Base-by-base conservation (phyloP, 148 eudicot species). In the Amaranthus cruentus region DNA sequence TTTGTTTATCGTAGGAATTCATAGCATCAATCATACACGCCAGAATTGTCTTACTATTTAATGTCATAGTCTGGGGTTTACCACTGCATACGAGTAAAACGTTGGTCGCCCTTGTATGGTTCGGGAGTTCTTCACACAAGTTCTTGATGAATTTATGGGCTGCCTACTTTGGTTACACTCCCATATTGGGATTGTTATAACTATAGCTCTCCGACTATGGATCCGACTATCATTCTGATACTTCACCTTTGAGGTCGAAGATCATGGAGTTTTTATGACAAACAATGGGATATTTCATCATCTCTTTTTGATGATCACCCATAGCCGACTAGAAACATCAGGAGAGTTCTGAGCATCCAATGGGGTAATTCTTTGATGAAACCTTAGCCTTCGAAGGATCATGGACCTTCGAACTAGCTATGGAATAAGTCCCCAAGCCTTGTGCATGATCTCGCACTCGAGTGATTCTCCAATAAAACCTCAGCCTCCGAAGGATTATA, bases 401-500 rank as follows among this genome's bases (percentile, higher is more conserved):
- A 72, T 58, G 73, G 75, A 61, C 52, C 68, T 53, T 51, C 70
- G 1, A 59, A 58, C 63, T 59, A 58, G 65, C 65, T 51, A 59
- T 52, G 73, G 82, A 9, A 44, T 6, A 73, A 53, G 54, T 55
- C 75, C 61, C 63, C 69, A 12, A 75, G 21, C 58, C 82, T 60
- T 6, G 47, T 9, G 8, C 21, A 75, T 15, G 64, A 71, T 66
- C 76, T 60, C 7, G 47, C 80, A 10, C 69, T 43, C 62, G 74
- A 69, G 62, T 9, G 52, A 69, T 69, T 53, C 73, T 4, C 21
- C 63, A 6, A 18, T 51, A 42, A 75, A 70, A 13, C 55, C 67
- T 47, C 44, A 10, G 4, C 44, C 44, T 67, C 55, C 43, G 5
- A 67, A 51, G 56, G 70, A 10, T 67, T 4, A 50, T 18, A 55